Evolutionary conservation across 2,329 filamentous ascomycete species (phyloP), one percentile per base, ranked within the genome.

Genomic region (Cladosporium cucumerinum): DNA sequence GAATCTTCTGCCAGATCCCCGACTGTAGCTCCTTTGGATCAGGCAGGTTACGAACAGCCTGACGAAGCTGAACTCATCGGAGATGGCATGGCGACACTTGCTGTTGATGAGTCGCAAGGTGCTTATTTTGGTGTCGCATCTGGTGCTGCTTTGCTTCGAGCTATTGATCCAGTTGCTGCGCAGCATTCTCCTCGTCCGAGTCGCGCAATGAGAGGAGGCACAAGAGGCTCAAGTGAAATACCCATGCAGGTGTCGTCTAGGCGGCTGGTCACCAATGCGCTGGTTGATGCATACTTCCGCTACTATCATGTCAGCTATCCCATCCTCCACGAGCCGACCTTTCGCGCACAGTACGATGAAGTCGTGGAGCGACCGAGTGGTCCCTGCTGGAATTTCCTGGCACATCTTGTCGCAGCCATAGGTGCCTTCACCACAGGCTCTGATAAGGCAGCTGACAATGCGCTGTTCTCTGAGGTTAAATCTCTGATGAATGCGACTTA

Each of bases 51-150:
- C 21, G 81, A 66, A 61, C 30, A 59, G 67, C 23, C 57, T 66
- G 36, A 26, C 39, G 21, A 66, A 62, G 39, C 39, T 46, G 39
- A 46, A 46, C 39, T 46, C 8, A 66, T 69, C 12, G 61, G 64
- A 6, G 71, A 74, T 36, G 73, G 73, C 28, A 77, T 77, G 75
- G 75, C 73, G 1, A 72, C 73, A 3, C 66, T 76, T n/a, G 71
- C 72, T 1, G 71, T 74, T 7, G 72, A 75, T 28, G 72, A 72
- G 18, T 58, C 59, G 6, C 77, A 80, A 30, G 75, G 75, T 1
- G 81, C 81, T 6, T 83, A 82, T 69, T 75, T 82, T 10, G 81
- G 81, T 1, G 75, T 81, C 0, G 79, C 79, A 1, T 82, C 79
- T 7, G 80, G 80, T 1, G 80, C 79, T 18, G 80, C 80, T 3